Evolutionary conservation across 139 green algal species (phyloP).

Genomic region (Mesotaenium endlicherianum): DNA sequence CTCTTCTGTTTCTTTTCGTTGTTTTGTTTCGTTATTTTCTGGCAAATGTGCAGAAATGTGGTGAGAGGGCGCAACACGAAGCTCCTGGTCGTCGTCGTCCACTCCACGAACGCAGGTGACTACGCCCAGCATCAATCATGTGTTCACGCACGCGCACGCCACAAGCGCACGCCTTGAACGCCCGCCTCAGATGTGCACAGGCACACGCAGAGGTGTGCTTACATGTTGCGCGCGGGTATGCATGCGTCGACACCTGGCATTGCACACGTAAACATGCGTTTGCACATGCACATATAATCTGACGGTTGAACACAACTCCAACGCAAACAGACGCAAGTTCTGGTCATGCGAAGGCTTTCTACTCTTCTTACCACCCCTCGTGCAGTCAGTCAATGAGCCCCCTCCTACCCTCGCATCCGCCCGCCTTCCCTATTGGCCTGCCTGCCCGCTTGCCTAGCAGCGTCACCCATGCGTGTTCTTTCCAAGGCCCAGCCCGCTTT

Average conservation of each 20-base stretch:
- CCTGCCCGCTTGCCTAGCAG: too few species aligned
- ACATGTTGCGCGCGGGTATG: neutral
- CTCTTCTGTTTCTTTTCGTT: neutral
- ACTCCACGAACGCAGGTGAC: neutral
- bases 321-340: too few species aligned
- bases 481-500: too few species aligned
- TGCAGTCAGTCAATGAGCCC: too few species aligned
- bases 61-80: conserved; percentile 8
- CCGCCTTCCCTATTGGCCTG: too few species aligned
- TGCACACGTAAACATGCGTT: neutral
- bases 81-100: conserved; percentile 31
- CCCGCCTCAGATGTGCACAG: neutral
- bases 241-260: neutral
- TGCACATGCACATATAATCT: neutral
- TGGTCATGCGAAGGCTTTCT: too few species aligned
- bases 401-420: too few species aligned
- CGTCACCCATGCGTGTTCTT: too few species aligned
- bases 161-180: neutral
- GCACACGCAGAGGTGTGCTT: neutral
- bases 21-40: neutral
- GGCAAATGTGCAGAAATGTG: neutral
- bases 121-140: neutral
- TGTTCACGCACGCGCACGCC: neutral
- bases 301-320: neutral
- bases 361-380: too few species aligned